phyloP scores from a whole-genome alignment of 257 asterid genomes.

The Thymus mandschuricus region DNA sequence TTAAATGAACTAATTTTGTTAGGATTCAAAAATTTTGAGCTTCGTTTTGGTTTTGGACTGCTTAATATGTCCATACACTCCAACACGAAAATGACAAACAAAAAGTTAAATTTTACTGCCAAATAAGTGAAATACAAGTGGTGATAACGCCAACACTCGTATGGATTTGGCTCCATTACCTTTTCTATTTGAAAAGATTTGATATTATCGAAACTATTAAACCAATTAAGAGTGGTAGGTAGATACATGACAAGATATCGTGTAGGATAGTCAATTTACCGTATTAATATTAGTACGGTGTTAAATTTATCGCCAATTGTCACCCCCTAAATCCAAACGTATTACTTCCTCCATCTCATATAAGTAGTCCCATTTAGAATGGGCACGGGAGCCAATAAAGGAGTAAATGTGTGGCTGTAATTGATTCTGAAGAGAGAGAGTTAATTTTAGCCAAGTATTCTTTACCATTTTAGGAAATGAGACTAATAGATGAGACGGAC shows the following conservation, averaged over 20 bases:
- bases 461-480: too few species aligned
- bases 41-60: background rate
- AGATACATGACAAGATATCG: too few species aligned
- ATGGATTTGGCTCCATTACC: constrained; percentile 22
- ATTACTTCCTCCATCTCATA: too few species aligned
- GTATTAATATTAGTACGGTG: background rate
- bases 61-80: background rate
- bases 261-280: background rate
- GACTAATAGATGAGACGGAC: too few species aligned
- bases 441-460: too few species aligned
- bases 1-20: too few species aligned
- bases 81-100: constrained; percentile 10
- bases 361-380: too few species aligned
- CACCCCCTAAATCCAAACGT: background rate
- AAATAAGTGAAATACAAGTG: background rate
- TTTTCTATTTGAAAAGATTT: background rate
- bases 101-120: background rate
- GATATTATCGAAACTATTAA: background rate
- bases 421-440: too few species aligned
- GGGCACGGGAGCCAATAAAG: too few species aligned
- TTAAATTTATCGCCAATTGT: background rate
- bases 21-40: too few species aligned
- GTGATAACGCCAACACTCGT: constrained; percentile 12
- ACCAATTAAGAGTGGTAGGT: too few species aligned
- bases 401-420: too few species aligned